These are phyloP conservation scores for Rhodamnia rubescens DNA, from an alignment of 345 rosid species.

Conservation along the genomic window DNA sequence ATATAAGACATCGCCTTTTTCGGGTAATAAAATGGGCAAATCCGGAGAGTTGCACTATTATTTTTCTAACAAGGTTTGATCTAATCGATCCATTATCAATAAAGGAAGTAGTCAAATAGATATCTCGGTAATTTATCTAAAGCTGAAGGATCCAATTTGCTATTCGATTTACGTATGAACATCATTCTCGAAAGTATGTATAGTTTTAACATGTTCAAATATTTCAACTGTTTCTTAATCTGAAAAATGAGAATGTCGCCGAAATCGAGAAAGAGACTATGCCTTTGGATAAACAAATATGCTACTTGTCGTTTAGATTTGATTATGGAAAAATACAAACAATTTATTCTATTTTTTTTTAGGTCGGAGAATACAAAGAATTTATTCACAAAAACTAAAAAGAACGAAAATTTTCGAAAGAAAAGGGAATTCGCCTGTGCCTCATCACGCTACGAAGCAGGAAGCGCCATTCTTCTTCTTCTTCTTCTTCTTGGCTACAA, in stretches of 20 bases:
- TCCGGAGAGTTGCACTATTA: neutral
- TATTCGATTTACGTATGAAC: neutral
- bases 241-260: neutral
- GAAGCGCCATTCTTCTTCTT: neutral
- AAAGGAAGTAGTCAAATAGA: no score
- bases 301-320: neutral
- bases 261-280: no score
- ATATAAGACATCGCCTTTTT: neutral
- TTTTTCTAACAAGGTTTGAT: neutral
- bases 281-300: neutral
- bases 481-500: neutral
- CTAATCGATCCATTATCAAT: rapidly evolving
- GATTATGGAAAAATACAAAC: neutral
- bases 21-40: neutral
- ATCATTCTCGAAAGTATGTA: rapidly evolving
- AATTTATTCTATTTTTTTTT: neutral
- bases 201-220: neutral
- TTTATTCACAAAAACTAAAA: neutral
- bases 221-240: rapidly evolving
- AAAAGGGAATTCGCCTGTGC: neutral
- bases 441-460: neutral
- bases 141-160: neutral
- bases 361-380: no score
- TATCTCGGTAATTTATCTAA: rapidly evolving
- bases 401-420: neutral